Evolutionary conservation across 106 monocot genomes (phyloP).

Genomic region (Triglochin maritima): DNA sequence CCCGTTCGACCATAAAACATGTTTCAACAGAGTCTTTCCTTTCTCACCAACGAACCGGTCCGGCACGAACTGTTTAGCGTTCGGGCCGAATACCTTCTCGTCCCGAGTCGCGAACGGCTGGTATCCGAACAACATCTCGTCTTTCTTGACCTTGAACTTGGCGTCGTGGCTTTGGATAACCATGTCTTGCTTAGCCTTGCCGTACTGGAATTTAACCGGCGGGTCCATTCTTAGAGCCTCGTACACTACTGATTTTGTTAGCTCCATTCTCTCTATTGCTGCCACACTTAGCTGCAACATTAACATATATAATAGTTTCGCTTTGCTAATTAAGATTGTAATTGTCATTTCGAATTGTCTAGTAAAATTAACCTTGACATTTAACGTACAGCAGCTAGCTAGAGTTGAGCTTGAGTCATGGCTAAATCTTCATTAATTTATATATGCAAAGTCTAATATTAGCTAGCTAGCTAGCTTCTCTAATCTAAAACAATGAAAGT

Average conservation of each 20-base stretch:
- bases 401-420: too few relatives aligned
- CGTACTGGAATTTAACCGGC: conserved; percentile 42
- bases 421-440: too few relatives aligned
- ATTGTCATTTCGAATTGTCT: too few relatives aligned
- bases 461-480: too few relatives aligned
- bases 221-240: conserved; percentile 47
- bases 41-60: conserved; percentile 30
- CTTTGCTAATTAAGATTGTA: too few relatives aligned
- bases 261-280: conserved; percentile 37
- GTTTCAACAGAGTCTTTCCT: conserved; percentile 20
- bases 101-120: conserved; percentile 42
- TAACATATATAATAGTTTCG: too few relatives aligned
- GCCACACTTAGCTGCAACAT: conserved; percentile 1
- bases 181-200: conserved; percentile 31
- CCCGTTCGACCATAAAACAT: conserved; percentile 33
- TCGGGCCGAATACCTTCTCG: conserved; percentile 16
- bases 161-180: conserved; percentile 47
- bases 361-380: too few relatives aligned
- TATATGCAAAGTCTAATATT: too few relatives aligned
- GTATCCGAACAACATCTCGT: conserved; percentile 46
- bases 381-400: too few relatives aligned
- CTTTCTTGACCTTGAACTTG: conserved; percentile 27
- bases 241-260: conserved; percentile 37
- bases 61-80: conserved; percentile 22
- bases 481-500: too few relatives aligned